phyloP scores from a whole-genome alignment of 768 basidiomycete genomes.

The Ramaria sp. region DNA sequence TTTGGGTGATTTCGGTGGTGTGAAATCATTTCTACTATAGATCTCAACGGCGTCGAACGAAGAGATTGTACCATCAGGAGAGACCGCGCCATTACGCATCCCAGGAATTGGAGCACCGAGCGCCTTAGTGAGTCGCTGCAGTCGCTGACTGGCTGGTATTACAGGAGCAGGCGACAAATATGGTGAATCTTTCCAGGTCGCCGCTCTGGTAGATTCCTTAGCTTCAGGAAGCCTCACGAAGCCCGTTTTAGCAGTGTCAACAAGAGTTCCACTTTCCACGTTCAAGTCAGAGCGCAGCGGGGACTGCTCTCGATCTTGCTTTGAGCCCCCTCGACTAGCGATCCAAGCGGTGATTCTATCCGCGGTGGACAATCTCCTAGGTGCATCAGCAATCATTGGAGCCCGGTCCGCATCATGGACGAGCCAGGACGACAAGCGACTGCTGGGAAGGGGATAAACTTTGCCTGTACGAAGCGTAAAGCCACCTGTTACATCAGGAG shows the following conservation, averaged over 20 bases:
- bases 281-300: constrained; percentile 24
- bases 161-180: constrained; percentile 10
- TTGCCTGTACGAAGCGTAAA: background rate
- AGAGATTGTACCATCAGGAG: constrained; percentile 11
- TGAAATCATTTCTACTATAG: constrained; percentile 3
- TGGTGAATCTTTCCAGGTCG: constrained; percentile 12
- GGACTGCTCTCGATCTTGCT: constrained; percentile 19
- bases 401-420: constrained; percentile 17
- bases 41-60: constrained; percentile 11
- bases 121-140: background rate
- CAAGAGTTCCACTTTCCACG: constrained; percentile 19
- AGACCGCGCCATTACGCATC: constrained; percentile 9
- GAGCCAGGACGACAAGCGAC: background rate
- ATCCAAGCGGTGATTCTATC: constrained; percentile 31
- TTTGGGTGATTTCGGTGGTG: background rate
- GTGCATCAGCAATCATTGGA: constrained; percentile 14
- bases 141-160: background rate
- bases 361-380: constrained; percentile 14
- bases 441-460: background rate
- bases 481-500: background rate
- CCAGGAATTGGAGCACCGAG: constrained; percentile 3
- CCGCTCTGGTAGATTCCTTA: constrained; percentile 2
- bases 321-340: constrained; percentile 19
- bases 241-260: background rate
- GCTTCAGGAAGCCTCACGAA: constrained; percentile 5